These are phyloP conservation scores for Geum urbanum DNA, from an alignment of 306 rosid genomes.

Conservation along the genomic window DNA sequence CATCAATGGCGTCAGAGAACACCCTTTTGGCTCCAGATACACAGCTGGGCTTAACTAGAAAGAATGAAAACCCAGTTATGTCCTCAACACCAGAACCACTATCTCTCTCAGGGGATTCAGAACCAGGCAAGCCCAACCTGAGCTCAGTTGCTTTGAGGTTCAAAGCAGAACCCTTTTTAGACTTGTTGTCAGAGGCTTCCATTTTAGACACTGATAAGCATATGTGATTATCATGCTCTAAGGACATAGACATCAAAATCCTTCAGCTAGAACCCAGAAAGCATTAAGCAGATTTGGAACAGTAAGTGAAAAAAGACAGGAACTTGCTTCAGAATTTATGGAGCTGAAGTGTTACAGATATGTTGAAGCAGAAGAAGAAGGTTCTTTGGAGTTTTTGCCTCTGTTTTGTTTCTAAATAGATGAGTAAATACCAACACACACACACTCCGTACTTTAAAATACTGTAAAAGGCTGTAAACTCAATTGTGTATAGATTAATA, in stretches of 20 bases:
- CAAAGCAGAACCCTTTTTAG: constrained; percentile 36
- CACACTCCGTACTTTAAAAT: constrained; percentile 1
- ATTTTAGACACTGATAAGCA: constrained; percentile 48
- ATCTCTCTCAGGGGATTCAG: constrained; percentile 71
- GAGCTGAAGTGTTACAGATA: neutral
- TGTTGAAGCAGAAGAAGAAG: constrained; percentile 19
- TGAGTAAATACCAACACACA: constrained; percentile 13
- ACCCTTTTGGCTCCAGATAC: constrained; percentile 84
- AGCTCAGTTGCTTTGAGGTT: constrained; percentile 88
- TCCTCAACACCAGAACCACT: constrained; percentile 22
- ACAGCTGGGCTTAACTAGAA: constrained; percentile 38
- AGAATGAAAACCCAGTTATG: constrained; percentile 23
- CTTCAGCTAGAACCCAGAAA: constrained; percentile 28
- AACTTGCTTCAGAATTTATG: constrained; percentile 19
- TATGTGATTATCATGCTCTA: constrained; percentile 71
- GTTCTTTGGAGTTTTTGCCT: constrained; percentile 33
- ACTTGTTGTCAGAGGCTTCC: constrained; percentile 55
- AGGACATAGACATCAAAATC: constrained; percentile 63
- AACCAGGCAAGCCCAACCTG: constrained; percentile 87
- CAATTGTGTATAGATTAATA: neutral
- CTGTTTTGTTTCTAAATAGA: constrained; percentile 28
- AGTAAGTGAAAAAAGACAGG: constrained; percentile 6
- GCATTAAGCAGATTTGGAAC: constrained; percentile 26
- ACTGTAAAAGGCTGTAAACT: constrained; percentile 3
- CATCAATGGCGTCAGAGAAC: constrained; percentile 80